Conservation (phyloP, 108 stramenopile species). For the Skeletonema costatum region DNA sequence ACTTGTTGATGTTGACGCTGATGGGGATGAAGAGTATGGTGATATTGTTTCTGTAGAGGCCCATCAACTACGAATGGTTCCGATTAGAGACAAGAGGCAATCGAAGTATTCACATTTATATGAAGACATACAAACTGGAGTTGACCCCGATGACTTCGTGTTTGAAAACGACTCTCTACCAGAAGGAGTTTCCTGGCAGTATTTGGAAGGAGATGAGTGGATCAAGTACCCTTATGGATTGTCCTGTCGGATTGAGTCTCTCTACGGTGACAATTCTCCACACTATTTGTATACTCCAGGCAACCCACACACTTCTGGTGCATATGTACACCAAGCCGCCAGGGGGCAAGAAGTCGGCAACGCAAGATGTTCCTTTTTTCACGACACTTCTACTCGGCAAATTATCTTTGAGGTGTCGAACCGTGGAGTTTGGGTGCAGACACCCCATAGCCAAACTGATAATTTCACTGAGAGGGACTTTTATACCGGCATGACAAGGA, state of each 20-base stretch:
- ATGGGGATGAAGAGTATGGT: not conserved
- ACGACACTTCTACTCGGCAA: conserved; percentile 2
- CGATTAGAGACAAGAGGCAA: conserved; percentile 1
- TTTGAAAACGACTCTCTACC: not conserved
- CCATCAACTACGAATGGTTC: not conserved
- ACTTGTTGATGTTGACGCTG: not conserved
- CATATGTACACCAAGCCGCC: not conserved
- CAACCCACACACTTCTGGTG: conserved; percentile 1
- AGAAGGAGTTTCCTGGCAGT: conserved; percentile 2
- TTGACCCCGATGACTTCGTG: conserved; percentile 4
- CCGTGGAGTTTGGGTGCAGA: not conserved
- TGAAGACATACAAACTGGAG: not conserved
- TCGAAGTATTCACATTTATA: not conserved
- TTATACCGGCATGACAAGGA: not conserved
- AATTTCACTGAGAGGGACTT: not conserved
- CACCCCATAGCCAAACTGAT: not conserved
- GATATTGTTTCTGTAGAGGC: conserved; percentile 5
- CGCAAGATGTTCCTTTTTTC: not conserved
- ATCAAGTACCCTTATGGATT: not conserved
- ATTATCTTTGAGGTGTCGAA: conserved; percentile 8
- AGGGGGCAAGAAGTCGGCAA: not conserved
- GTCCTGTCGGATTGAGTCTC: conserved; percentile 2
- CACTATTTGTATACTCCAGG: conserved; percentile 10
- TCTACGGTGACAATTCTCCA: not conserved
- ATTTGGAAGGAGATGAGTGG: not conserved